phyloP scores from a whole-genome alignment of 768 basidiomycete species.

The Leccinum subgranulosum region DNA sequence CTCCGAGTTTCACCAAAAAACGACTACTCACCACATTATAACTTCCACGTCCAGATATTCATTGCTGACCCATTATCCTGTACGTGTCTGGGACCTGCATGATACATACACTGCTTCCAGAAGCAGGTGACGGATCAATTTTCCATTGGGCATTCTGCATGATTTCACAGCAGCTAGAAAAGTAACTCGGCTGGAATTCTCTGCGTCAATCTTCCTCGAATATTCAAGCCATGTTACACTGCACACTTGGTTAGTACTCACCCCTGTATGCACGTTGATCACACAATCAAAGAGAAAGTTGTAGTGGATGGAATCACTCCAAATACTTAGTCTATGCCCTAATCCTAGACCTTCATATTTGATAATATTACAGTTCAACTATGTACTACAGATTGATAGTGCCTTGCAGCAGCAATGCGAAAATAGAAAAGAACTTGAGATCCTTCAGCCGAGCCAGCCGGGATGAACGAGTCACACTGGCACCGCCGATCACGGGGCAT shows the following conservation, averaged over 20 bases:
- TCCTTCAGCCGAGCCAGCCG: slow-evolving; percentile 16
- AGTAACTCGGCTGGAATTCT: background rate
- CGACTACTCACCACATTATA: background rate
- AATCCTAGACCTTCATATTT: background rate
- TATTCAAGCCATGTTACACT: no score
- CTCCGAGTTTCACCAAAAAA: background rate
- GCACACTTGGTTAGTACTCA: background rate
- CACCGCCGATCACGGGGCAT: slow-evolving; percentile 24
- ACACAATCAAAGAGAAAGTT: background rate
- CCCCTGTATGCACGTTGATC: background rate
- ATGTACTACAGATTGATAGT: background rate
- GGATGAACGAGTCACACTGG: slow-evolving; percentile 1
- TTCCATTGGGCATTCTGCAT: no score
- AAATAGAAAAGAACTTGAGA: slow-evolving; percentile 1
- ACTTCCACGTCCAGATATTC: background rate
- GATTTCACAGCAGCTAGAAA: background rate
- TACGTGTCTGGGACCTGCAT: background rate
- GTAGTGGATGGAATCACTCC: background rate
- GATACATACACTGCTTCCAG: slow-evolving; percentile 7
- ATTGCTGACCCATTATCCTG: no score
- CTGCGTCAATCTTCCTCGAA: background rate
- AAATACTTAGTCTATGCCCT: background rate
- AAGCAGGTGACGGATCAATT: background rate
- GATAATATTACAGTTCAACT: background rate
- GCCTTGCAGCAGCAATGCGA: background rate